Percentiles rank a stretch among this genome's conserved stretches.
phyloP scores from a whole-genome alignment of 768 basidiomycete species.

The Phylloporus sp. region DNA sequence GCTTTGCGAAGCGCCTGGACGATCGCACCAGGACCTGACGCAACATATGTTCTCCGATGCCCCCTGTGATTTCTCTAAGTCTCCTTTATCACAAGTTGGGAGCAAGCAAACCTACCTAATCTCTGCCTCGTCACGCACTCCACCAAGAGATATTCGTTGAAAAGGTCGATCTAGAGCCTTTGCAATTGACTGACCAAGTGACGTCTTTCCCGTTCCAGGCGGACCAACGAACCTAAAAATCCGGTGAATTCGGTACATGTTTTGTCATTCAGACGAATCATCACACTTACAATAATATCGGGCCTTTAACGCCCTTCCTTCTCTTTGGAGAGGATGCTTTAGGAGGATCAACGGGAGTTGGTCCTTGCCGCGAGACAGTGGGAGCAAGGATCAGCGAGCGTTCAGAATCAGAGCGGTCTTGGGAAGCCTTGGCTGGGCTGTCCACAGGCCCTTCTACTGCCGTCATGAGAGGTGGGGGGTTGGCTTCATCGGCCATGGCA shows the following conservation, averaged over 20 bases:
- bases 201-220: conserved; percentile 89
- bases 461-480: conserved; percentile 1
- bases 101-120: conserved; percentile 38
- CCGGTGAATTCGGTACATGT: background rate
- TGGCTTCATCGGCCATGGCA: conserved; percentile 26
- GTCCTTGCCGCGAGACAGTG: conserved; percentile 9
- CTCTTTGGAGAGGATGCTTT: conserved; percentile 7
- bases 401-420: conserved; percentile 19
- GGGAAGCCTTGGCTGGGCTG: conserved; percentile 18
- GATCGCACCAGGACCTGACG: conserved; percentile 78
- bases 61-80: conserved; percentile 33
- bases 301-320: conserved; percentile 57
- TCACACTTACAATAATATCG: conserved; percentile 55
- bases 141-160: conserved; percentile 88
- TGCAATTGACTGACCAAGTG: conserved; percentile 85
- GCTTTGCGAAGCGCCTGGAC: conserved; percentile 86
- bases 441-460: conserved; percentile 8
- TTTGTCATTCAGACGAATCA: background rate
- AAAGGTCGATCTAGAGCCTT: conserved; percentile 80
- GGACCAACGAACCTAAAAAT: conserved; percentile 76
- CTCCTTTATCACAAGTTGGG: conserved; percentile 5
- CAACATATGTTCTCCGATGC: conserved; percentile 86
- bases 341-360: conserved; percentile 1
- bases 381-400: conserved; percentile 17
- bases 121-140: conserved; percentile 90